These are phyloP conservation scores for Termitomyces titanicus DNA, from an alignment of 768 basidiomycete genomes.

Conservation along the genomic window DNA sequence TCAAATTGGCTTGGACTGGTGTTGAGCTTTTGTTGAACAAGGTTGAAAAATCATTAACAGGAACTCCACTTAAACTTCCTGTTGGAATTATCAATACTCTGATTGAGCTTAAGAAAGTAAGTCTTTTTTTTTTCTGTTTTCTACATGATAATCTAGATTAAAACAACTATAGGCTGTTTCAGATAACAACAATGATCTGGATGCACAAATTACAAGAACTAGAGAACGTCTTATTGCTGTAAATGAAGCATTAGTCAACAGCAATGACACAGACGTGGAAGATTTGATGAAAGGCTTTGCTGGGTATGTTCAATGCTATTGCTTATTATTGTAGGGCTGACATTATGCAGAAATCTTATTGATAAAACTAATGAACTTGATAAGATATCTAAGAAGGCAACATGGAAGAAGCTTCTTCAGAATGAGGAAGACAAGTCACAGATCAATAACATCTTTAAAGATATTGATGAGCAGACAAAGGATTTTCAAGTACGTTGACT, in stretches of 20 bases:
- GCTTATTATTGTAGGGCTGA: not conserved
- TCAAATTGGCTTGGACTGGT: not conserved
- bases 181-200: not conserved
- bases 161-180: not conserved
- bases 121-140: not conserved
- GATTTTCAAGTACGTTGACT: too few relatives aligned
- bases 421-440: too few relatives aligned
- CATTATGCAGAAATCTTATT: not conserved
- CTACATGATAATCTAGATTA: not conserved
- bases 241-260: not conserved
- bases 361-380: too few relatives aligned
- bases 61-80: not conserved
- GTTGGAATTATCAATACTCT: not conserved
- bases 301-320: not conserved
- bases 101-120: not conserved
- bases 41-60: not conserved
- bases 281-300: not conserved
- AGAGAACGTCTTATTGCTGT: not conserved
- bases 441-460: too few relatives aligned
- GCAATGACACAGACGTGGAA: not conserved
- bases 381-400: too few relatives aligned
- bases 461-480: too few relatives aligned
- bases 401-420: too few relatives aligned
- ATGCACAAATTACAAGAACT: not conserved
- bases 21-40: slow-evolving; percentile 1